Evolutionary conservation across 2,329 filamentous ascomycete genomes (phyloP).

Genomic region (Ophiostoma populinum): DNA sequence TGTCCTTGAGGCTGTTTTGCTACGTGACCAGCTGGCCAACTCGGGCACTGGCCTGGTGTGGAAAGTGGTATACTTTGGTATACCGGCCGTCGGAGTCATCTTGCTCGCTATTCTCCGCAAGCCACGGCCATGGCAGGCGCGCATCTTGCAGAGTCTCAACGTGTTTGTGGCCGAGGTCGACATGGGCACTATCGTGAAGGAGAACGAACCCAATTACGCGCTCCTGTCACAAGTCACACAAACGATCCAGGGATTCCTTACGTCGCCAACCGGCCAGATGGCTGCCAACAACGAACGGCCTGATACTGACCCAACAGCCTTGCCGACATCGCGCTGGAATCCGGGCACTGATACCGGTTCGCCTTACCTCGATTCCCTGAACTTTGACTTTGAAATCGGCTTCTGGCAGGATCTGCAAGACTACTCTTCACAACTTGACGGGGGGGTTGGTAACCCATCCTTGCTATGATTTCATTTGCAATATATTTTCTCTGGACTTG

Average conservation of each 20-base stretch:
- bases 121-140: not conserved
- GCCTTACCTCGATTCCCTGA: not conserved
- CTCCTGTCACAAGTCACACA: constrained; percentile 1
- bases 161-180: not conserved
- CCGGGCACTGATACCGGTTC: not conserved
- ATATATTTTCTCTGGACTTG: not conserved
- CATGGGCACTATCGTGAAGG: constrained; percentile 1
- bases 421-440: not conserved
- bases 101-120: not conserved
- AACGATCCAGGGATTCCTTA: not conserved
- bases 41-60: constrained; percentile 1
- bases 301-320: no score
- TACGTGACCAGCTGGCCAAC: constrained; percentile 1
- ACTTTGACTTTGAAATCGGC: not conserved
- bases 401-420: constrained; percentile 1
- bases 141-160: not conserved
- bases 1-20: not conserved
- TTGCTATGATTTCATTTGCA: not conserved
- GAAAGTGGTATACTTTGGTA: constrained; percentile 1
- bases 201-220: constrained; percentile 2
- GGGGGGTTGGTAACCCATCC: not conserved
- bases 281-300: not conserved
- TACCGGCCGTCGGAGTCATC: not conserved
- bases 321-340: not conserved
- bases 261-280: not conserved